Base-by-base conservation (phyloP, 164 flowering plant species). In the Malania oleifera region DNA sequence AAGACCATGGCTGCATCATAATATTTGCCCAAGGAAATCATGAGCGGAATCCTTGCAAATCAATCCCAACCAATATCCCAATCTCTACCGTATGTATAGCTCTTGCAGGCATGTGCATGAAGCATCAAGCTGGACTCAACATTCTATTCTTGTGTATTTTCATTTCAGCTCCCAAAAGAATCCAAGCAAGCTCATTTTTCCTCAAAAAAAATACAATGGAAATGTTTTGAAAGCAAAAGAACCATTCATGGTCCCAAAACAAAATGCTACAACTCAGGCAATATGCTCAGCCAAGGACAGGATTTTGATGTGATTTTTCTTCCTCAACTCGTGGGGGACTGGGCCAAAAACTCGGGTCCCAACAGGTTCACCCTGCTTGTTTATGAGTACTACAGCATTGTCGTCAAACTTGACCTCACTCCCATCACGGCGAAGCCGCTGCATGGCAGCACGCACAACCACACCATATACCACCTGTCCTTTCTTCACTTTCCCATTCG, bases 391-490 rank as follows among this genome's bases (percentile, higher is more conserved):
- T 7, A 77, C 86, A 10, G 98, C 96, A 78, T 92, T 92, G 67
- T 89, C 97, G 68, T 92, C 97, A 71, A 92, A 89, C 73, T 78
- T 87, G 59, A 86, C 75, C 65, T 78, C 85, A 62, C 96, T 90
- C 25, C 97, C 98, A 72, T 93, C 95, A 65, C 84, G 78, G 24
- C 95, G 82, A 18, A 90, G 90, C 2, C 72, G 52, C 52, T 71
- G 87, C 97, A 87, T 93, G 44, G 97, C 97, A 55, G 98, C 96
- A 44, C 95, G 92, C 11, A 93, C 97, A 41, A 93, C 92, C 25
- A 93, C 97, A 50, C 78, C 91, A 62, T 74, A 72, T 0, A 83
- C 89, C 54, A 88, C 96, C 17, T 84, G 74, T 26, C 93, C 96
- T 61, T 86, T 89, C 80, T 93, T 88, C 56, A 91, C 95, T 67